Evolutionary conservation across 192 early-diverging fungal species (phyloP), one percentile per base, ranked within the genome.

Genomic region (Spizellomyces sp.): DNA sequence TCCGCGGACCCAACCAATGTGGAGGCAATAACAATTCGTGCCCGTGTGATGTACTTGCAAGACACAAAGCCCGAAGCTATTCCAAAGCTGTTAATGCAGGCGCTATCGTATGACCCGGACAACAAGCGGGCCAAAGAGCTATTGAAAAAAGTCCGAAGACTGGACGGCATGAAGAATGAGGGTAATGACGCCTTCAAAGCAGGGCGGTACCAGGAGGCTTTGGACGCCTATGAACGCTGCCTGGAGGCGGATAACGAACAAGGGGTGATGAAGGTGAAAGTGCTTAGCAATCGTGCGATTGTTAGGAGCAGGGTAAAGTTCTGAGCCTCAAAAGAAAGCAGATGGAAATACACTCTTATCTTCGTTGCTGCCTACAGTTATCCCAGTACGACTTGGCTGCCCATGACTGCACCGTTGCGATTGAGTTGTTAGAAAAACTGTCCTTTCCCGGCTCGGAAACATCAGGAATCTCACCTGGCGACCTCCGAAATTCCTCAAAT

Each of bases 71-170:
- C 81, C 5, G 58, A 73, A 10, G 63, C 70, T 5, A 77, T 86
- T 8, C 57, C 64, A 8, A 65, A 77, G 69, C 62, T 76, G 22
- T 64, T 85, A 19, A 55, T 64, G 14, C 82, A 90, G 59, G 89
- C 92, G 6, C 73, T 95, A 36, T 76, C 86, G 2, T 93, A 80
- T 74, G 93, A 95, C 69, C 93, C 92, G 9, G 93, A 94, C 78
- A 86, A 92, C 70, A 69, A 77, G 43, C 82, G 85, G 47, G 91
- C 93, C 8, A 81, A 88, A 19, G 69, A 76, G 45, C 67, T 95
- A 27, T 68, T 90, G 70, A 88, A 90, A 73, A 86, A 83, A 65
- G 80, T 90, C 41, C 86, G 82, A 69, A 70, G 70, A 5, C 63
- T 93, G 45, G 94, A 95, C 48, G 64, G 62, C 0, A 75, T 86